Percentiles rank a stretch among this genome's conserved stretches.
These are phyloP conservation scores for Plasmopara halstedii DNA, from an alignment of 352 stramenopile species.

Conservation along the genomic window DNA sequence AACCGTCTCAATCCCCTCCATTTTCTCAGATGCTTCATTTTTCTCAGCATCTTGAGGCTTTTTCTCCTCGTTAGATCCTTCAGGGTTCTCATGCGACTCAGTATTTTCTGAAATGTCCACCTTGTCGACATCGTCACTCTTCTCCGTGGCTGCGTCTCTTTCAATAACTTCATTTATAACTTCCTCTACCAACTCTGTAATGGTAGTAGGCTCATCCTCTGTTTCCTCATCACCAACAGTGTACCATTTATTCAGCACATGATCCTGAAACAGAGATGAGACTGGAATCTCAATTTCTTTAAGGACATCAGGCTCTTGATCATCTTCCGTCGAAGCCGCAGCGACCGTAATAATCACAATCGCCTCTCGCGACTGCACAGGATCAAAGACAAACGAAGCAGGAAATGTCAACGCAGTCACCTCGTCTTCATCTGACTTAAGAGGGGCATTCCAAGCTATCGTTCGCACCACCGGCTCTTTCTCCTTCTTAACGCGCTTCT, in stretches of 20 bases:
- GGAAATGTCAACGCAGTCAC: conserved; percentile 31
- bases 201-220: conserved; percentile 26
- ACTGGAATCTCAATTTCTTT: conserved; percentile 78
- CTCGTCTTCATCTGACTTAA: conserved; percentile 4
- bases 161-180: conserved; percentile 10
- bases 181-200: conserved; percentile 25
- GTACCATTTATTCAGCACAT: conserved; percentile 65
- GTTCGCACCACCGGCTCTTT: conserved; percentile 36
- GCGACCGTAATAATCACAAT: conserved; percentile 65
- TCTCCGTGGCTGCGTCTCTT: conserved; percentile 10
- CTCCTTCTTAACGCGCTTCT: conserved; percentile 53
- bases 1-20: conserved; percentile 6
- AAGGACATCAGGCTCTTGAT: conserved; percentile 42
- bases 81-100: conserved; percentile 7
- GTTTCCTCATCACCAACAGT: conserved; percentile 39
- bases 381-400: conserved; percentile 72
- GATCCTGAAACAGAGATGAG: conserved; percentile 59
- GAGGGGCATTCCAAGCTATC: conserved; percentile 22
- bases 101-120: conserved; percentile 2
- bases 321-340: conserved; percentile 28
- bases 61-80: conserved; percentile 1
- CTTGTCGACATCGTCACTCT: conserved; percentile 1
- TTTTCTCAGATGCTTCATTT: conserved; percentile 10
- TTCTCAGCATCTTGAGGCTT: conserved; percentile 8
- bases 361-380: conserved; percentile 74